A percentile compares a stretch with the other conserved stretches of the same genome.
phyloP scores from a whole-genome alignment of 371 early-diverging fungal species.

The Mortierella sp. region DNA sequence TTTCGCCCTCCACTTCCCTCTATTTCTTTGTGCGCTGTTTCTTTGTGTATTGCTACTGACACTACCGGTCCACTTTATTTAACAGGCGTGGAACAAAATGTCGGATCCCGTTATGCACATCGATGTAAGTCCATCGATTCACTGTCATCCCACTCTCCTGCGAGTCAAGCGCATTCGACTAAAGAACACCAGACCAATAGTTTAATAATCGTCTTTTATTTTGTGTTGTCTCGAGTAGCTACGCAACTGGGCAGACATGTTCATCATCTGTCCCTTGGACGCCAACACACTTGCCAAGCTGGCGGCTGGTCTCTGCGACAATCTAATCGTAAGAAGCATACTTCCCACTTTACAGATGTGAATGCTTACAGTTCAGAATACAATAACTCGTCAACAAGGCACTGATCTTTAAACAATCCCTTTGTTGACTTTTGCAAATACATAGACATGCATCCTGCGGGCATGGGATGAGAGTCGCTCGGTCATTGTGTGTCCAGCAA shows the following conservation, averaged over 20 bases:
- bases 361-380: background rate
- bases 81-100: slow-evolving; percentile 82
- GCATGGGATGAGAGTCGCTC: slow-evolving; percentile 90
- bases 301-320: slow-evolving; percentile 95
- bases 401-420: no score
- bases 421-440: no score
- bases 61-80: background rate
- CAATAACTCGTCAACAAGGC: background rate
- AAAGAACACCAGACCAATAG: no score
- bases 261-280: slow-evolving; percentile 92
- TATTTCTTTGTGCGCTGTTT: background rate
- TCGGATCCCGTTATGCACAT: slow-evolving; percentile 96
- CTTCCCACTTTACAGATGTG: background rate
- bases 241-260: slow-evolving; percentile 95
- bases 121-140: slow-evolving; percentile 67
- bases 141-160: background rate
- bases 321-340: slow-evolving; percentile 78
- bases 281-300: slow-evolving; percentile 97
- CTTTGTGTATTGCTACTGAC: background rate
- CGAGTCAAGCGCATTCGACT: background rate
- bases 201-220: background rate
- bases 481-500: slow-evolving; percentile 92
- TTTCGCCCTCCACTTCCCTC: no score
- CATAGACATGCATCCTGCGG: slow-evolving; percentile 89
- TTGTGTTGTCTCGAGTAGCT: slow-evolving; percentile 63